Evolutionary conservation across 176 grass and related monocot species (phyloP).

Genomic region (Saccharum officinarum): DNA sequence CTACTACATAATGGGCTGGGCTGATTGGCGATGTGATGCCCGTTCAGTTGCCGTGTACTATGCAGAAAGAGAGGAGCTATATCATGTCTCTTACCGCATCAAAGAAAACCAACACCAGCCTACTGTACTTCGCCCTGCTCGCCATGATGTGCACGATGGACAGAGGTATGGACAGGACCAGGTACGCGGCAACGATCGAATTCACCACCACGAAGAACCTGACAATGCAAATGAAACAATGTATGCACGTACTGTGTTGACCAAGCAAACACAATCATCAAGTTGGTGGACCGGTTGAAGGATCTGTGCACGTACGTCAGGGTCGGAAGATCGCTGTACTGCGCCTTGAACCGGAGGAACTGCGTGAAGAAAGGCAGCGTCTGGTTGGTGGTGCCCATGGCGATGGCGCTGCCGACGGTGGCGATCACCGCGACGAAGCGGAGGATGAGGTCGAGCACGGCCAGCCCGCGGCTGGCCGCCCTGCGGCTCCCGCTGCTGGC

Average conservation of each 20-base stretch:
- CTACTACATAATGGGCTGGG: background rate
- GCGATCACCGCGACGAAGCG: constrained; percentile 41
- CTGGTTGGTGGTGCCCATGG: constrained; percentile 61
- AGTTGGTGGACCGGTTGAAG: background rate
- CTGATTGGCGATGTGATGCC: background rate
- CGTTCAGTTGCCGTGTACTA: background rate
- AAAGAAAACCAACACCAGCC: constrained; percentile 39
- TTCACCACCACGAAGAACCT: constrained; percentile 66
- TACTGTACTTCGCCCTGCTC: constrained; percentile 38
- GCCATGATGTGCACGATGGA: constrained; percentile 54
- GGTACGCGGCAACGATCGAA: constrained; percentile 47
- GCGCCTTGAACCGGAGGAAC: constrained; percentile 66
- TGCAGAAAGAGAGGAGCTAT: background rate
- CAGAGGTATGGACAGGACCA: constrained; percentile 50
- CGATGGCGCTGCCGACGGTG: constrained; percentile 51
- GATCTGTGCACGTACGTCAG: constrained; percentile 29
- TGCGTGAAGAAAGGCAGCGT: constrained; percentile 62
- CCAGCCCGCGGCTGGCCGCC: constrained; percentile 5
- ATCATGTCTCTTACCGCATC: constrained; percentile 39
- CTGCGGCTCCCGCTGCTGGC: background rate
- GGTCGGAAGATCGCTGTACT: constrained; percentile 54
- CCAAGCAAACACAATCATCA: too few relatives aligned
- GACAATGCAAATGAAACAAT: background rate
- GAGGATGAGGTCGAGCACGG: constrained; percentile 49
- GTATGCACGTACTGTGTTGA: background rate